phyloP scores from a whole-genome alignment of 1,284 basidiomycete genomes.

The Ustilago tritici region DNA sequence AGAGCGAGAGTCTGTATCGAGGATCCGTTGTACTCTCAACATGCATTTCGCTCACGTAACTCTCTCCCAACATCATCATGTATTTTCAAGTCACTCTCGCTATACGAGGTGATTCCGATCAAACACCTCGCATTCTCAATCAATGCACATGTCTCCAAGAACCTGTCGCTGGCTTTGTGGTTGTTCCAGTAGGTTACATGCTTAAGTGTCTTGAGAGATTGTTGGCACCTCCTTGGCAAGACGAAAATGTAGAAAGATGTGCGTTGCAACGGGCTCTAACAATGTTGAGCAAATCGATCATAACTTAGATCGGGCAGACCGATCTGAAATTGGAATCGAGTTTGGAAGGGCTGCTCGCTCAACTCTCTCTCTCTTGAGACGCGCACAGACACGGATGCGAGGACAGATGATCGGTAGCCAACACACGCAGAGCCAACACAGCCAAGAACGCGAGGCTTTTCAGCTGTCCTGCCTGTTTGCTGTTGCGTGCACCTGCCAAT shows the following conservation, averaged over 20 bases:
- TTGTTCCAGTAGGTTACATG: neutral
- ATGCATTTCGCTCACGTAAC: slow-evolving; percentile 26
- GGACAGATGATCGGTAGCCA: slow-evolving; percentile 5
- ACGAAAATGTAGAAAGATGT: neutral
- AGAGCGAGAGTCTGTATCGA: slow-evolving; percentile 44
- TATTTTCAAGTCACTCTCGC: slow-evolving; percentile 32
- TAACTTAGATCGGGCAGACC: slow-evolving; percentile 1
- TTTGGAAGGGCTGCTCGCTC: neutral
- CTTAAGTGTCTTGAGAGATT: too few relatives aligned
- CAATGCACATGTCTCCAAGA: slow-evolving; percentile 44
- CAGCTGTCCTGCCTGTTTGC: slow-evolving; percentile 3
- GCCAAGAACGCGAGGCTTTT: neutral
- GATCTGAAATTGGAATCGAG: slow-evolving; percentile 1
- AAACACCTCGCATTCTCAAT: slow-evolving; percentile 31
- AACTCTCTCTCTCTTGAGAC: neutral
- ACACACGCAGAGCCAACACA: slow-evolving; percentile 5
- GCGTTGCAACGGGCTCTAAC: neutral
- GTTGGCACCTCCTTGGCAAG: neutral
- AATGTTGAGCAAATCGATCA: slow-evolving; percentile 25
- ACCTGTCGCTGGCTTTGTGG: slow-evolving; percentile 3
- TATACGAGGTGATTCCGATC: slow-evolving; percentile 27
- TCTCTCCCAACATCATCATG: slow-evolving; percentile 24
- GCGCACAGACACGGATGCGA: slow-evolving; percentile 20
- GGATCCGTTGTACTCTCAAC: slow-evolving; percentile 44
- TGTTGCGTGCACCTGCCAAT: slow-evolving; percentile 3